phyloP scores from a whole-genome alignment of 768 basidiomycete genomes.

The Mycena epipterygia region DNA sequence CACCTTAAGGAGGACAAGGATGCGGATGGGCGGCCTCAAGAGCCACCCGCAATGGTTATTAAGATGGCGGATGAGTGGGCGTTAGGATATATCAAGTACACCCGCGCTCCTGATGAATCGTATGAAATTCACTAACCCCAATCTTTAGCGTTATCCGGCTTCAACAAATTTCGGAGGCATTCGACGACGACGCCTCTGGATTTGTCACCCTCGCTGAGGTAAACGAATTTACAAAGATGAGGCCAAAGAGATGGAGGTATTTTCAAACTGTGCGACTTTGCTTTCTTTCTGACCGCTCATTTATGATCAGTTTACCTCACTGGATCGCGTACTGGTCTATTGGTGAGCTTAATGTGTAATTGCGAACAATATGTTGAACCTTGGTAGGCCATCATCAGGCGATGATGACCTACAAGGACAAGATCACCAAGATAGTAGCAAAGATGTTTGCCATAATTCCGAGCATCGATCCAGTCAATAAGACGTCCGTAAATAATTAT shows the following conservation, averaged over 20 bases:
- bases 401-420: slow-evolving; percentile 4
- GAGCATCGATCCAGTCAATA: slow-evolving; percentile 14
- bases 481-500: slow-evolving; percentile 16
- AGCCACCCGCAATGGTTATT: neutral
- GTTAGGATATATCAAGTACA: slow-evolving; percentile 46
- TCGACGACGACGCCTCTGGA: slow-evolving; percentile 55
- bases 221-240: too few relatives aligned
- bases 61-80: slow-evolving; percentile 46
- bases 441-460: slow-evolving; percentile 31
- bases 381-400: slow-evolving; percentile 23
- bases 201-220: slow-evolving; percentile 28
- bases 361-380: too few relatives aligned
- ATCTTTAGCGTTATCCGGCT: slow-evolving; percentile 40
- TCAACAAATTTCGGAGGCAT: slow-evolving; percentile 52
- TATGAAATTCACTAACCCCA: neutral
- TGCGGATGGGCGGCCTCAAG: neutral
- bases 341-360: too few relatives aligned
- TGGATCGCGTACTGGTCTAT: slow-evolving; percentile 32
- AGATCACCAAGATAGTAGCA: slow-evolving; percentile 4
- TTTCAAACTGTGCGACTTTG: too few relatives aligned
- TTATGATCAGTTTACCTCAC: slow-evolving; percentile 21
- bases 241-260: too few relatives aligned
- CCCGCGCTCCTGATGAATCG: neutral
- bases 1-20: slow-evolving; percentile 4
- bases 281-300: too few relatives aligned